Conservation (phyloP, 1,284 basidiomycete genomes). For the Malassezia japonica region DNA sequence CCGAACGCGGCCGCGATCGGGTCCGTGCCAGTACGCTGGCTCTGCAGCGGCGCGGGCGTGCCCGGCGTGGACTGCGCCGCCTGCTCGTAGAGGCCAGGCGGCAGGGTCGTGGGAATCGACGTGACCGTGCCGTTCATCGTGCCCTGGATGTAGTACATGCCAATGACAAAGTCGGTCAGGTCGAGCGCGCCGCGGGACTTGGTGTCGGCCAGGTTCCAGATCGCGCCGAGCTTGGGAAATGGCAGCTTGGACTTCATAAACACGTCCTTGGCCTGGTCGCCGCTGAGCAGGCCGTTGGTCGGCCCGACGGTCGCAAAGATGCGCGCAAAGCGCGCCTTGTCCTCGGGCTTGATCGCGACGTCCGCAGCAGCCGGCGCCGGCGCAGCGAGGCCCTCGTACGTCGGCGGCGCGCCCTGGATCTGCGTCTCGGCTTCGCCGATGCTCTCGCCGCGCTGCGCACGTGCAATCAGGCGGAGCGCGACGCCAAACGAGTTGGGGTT, state of each 20-base stretch:
- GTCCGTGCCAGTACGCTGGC: conserved; percentile 15
- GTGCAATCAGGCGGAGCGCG: conserved; percentile 79
- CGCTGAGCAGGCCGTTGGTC: conserved; percentile 50
- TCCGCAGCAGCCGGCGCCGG: conserved; percentile 18
- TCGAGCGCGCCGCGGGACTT: conserved; percentile 83
- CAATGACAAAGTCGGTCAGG: conserved; percentile 83
- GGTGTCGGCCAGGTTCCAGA: conserved; percentile 94
- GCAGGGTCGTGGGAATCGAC: conserved; percentile 66
- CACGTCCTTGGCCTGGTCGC: conserved; percentile 80
- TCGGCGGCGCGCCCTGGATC: conserved; percentile 63
- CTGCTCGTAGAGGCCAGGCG: conserved; percentile 81
- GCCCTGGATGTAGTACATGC: conserved; percentile 83
- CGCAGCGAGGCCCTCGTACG: conserved; percentile 60
- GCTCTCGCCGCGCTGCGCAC: conserved; percentile 77
- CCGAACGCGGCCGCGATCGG: conserved; percentile 13
- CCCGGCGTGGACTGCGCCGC: conserved; percentile 50
- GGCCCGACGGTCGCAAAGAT: conserved; percentile 46
- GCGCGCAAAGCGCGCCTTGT: conserved; percentile 44
- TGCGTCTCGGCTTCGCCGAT: conserved; percentile 51
- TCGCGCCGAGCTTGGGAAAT: conserved; percentile 79
- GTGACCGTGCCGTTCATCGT: conserved; percentile 68
- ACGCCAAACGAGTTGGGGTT: conserved; percentile 56
- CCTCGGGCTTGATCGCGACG: conserved; percentile 31
- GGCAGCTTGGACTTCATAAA: conserved; percentile 87
- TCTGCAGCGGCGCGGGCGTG: conserved; percentile 5